Percentiles rank a stretch among this genome's conserved stretches.
phyloP scores from a whole-genome alignment of 345 rosid genomes.

The Gossypium bickii region DNA sequence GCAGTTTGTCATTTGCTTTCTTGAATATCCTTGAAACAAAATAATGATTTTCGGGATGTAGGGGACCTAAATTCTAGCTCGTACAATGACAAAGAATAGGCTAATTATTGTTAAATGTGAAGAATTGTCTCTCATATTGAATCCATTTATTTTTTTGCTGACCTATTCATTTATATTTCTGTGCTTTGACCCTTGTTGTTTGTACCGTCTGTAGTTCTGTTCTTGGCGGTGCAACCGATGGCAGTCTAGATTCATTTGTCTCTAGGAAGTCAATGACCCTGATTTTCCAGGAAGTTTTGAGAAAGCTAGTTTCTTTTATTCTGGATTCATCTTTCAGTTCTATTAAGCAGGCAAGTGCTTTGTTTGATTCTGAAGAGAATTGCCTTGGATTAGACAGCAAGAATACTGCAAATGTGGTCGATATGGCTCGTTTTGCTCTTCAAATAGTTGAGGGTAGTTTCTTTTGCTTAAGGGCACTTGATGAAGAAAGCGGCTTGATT shows the following conservation, averaged over 20 bases:
- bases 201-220: constrained; percentile 56
- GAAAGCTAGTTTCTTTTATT: constrained; percentile 50
- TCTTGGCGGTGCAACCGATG: constrained; percentile 68
- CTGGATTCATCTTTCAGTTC: constrained; percentile 56
- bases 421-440: constrained; percentile 57
- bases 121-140: not conserved
- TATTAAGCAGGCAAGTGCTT: constrained; percentile 45
- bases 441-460: constrained; percentile 59
- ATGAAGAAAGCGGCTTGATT: constrained; percentile 50
- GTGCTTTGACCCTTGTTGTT: constrained; percentile 8
- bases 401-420: constrained; percentile 27
- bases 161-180: constrained; percentile 11
- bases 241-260: constrained; percentile 42
- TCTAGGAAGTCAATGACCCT: constrained; percentile 48
- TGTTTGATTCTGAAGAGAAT: constrained; percentile 32
- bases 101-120: not conserved
- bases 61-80: not conserved
- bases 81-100: not conserved
- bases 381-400: constrained; percentile 25
- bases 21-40: constrained; percentile 1
- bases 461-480: constrained; percentile 49
- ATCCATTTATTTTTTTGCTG: not conserved
- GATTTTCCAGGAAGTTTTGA: constrained; percentile 45
- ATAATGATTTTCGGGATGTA: not conserved
- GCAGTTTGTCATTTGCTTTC: not conserved